These are phyloP conservation scores for Epichloe festucae DNA, from an alignment of 2,329 filamentous ascomycete species.

Conservation along the genomic window DNA sequence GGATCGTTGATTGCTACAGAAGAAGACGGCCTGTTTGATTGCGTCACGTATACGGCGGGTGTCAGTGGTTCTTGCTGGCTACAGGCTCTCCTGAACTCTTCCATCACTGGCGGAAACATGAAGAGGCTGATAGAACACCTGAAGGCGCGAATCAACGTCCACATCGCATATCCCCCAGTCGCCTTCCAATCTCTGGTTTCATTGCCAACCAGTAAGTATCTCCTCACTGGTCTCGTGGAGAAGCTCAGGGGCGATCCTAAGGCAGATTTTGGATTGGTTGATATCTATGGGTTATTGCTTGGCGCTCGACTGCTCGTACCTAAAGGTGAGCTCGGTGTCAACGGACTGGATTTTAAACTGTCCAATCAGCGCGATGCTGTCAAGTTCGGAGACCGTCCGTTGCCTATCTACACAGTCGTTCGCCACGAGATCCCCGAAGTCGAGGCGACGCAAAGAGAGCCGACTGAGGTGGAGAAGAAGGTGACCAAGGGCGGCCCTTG, in stretches of 20 bases:
- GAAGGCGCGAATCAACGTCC: constrained; percentile 70
- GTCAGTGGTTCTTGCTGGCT: constrained; percentile 97
- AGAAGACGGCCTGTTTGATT: constrained; percentile 84
- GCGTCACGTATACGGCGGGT: constrained; percentile 85
- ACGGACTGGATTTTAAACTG: constrained; percentile 72
- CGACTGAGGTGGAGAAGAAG: constrained; percentile 24
- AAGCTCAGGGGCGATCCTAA: constrained; percentile 63
- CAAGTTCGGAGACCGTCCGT: constrained; percentile 63
- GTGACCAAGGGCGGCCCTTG: constrained; percentile 56
- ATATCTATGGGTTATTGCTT: constrained; percentile 79
- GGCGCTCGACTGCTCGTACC: constrained; percentile 73
- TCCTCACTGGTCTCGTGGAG: constrained; percentile 80
- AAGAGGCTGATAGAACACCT: constrained; percentile 66
- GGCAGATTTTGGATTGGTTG: constrained; percentile 79
- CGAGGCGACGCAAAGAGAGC: constrained; percentile 25
- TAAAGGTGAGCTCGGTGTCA: constrained; percentile 62
- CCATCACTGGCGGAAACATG: constrained; percentile 57
- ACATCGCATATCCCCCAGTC: constrained; percentile 89
- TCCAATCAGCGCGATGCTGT: constrained; percentile 74
- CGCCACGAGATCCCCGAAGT: constrained; percentile 75
- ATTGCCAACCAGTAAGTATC: constrained; percentile 83
- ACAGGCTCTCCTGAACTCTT: constrained; percentile 67
- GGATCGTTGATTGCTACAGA: constrained; percentile 76
- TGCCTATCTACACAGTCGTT: constrained; percentile 93
- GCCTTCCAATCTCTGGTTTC: constrained; percentile 72